Base-by-base conservation (phyloP, 306 rosid species). In the Malus asiatica region DNA sequence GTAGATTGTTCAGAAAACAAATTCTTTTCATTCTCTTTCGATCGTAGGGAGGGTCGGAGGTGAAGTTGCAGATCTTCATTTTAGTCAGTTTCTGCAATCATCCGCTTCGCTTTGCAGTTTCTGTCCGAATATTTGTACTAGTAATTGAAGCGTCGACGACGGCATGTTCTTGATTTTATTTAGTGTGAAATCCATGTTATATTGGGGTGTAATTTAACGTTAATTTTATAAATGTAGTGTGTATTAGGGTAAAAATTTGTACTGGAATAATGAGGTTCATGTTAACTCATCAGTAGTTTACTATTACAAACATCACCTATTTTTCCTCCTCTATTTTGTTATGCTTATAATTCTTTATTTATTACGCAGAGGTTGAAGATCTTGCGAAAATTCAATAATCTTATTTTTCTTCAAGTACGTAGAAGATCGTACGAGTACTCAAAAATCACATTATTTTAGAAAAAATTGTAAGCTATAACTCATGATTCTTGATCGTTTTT, bases 81-180 rank as follows among this genome's bases (percentile, higher is more conserved):
- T 74, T 77, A 77, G 79, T 68, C 84, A 1, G 85, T 77, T 74
- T 87, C 86, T 86, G 86, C 88, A 66, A 78, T 85, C 81, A 76
- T 78, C 65, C 64, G 44, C 72, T 33, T 60, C 51, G 55, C 66
- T 78, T 52, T 25, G 63, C 61, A 55, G 77, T 65, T 67, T 75
- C 62, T 42, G 61, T 60, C 42, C 48, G 48, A 42, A 48, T 71
- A 72, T 65, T 71, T 77, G 63, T 75, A 38, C 70, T 60, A 78
- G 78, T 74, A 75, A 23, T 77, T 73, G 76, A 75, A 77, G 76
- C 66, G 75, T 76, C n/a, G 32, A 30, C 64, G 60, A 42, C 53
- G 44, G 22, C 72, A 19, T 51, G 9, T 77, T 48, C 29, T 11
- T 62, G 44, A 35, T 35, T 16, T 2, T 15, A 30, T 32, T 2